A percentile compares a stretch with the other conserved stretches of the same genome.
Conservation (phyloP, 441 rosid genomes). For the Euphorbia corollata region DNA sequence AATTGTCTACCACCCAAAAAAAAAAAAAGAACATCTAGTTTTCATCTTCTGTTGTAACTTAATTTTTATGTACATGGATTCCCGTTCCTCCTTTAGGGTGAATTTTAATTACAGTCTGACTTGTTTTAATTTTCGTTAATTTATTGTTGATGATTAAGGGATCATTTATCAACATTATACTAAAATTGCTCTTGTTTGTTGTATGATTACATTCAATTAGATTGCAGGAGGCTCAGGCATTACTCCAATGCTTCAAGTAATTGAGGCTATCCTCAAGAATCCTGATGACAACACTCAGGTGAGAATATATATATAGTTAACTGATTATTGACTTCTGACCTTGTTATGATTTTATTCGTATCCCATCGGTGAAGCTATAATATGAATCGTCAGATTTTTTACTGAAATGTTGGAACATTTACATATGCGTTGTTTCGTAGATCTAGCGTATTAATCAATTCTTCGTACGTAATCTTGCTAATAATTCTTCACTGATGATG, state of each 20-base stretch:
- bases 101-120: neutral
- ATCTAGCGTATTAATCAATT: constrained; percentile 7
- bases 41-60: neutral
- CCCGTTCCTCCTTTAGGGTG: neutral
- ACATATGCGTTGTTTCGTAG: constrained; percentile 1
- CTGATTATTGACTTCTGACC: constrained; percentile 4
- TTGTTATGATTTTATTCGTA: constrained; percentile 7
- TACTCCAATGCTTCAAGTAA: constrained; percentile 96
- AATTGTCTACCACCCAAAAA: neutral
- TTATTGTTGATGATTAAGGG: constrained; percentile 2
- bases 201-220: constrained; percentile 33
- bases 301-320: constrained; percentile 12
- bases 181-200: neutral
- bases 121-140: constrained; percentile 2
- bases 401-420: neutral
- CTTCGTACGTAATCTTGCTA: constrained; percentile 2
- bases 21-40: neutral
- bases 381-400: neutral
- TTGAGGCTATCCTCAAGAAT: constrained; percentile 82
- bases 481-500: neutral
- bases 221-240: constrained; percentile 96
- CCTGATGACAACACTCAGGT: constrained; percentile 92
- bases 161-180: neutral
- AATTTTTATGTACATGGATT: neutral
- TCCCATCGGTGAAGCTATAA: neutral